Conservation (phyloP, 371 early-diverging fungal species). For the Mucor racemosus region DNA sequence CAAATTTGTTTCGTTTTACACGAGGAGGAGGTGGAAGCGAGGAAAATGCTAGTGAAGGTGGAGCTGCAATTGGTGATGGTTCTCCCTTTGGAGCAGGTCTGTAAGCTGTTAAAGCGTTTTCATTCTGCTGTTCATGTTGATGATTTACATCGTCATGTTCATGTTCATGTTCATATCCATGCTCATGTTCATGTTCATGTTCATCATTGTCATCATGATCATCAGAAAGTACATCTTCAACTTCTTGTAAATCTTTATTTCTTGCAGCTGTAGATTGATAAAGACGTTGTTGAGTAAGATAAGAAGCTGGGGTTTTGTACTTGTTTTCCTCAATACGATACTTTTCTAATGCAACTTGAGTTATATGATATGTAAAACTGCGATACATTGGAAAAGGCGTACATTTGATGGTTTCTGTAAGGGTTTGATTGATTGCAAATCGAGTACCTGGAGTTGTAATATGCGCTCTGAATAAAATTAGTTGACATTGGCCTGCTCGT, state of each 20-base stretch:
- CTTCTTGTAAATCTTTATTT: not conserved
- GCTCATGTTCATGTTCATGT: no score
- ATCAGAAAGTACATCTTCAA: not conserved
- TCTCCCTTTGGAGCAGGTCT: not conserved
- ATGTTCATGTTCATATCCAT: not conserved
- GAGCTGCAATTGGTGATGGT: not conserved
- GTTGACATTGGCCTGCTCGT: constrained; percentile 32
- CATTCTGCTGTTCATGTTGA: not conserved
- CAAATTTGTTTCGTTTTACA: constrained; percentile 27
- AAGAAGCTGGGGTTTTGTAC: not conserved
- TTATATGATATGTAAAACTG: constrained; percentile 28
- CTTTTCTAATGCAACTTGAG: constrained; percentile 31
- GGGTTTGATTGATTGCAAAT: constrained; percentile 43
- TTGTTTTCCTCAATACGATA: constrained; percentile 19
- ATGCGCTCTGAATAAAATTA: constrained; percentile 44
- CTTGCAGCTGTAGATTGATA: constrained; percentile 16
- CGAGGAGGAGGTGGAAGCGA: constrained; percentile 36
- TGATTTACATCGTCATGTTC: not conserved
- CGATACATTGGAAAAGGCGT: constrained; percentile 41
- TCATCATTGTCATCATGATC: not conserved
- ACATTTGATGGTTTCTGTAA: constrained; percentile 37
- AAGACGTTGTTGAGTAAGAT: constrained; percentile 15
- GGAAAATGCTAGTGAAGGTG: constrained; percentile 5
- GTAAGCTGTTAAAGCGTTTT: not conserved
- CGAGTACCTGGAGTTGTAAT: constrained; percentile 36